Evolutionary conservation across 2,329 filamentous ascomycete genomes (phyloP).

Genomic region (Bipolaris sorokiniana): DNA sequence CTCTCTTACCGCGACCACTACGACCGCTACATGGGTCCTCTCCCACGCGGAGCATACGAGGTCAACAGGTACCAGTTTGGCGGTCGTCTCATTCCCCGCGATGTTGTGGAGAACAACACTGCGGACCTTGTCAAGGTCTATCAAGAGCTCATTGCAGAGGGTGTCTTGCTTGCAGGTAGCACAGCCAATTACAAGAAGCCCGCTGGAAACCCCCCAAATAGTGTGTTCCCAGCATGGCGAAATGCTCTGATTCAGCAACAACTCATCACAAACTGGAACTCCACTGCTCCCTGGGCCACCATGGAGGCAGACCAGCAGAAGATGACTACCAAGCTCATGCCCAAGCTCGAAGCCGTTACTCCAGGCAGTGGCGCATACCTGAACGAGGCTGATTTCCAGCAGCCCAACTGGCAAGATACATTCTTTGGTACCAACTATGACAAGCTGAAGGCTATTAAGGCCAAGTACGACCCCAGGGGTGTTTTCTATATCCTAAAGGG

Average conservation of each 20-base stretch:
- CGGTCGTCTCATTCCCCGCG: slow-evolving; percentile 27
- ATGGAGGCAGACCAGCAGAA: slow-evolving; percentile 17
- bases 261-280: slow-evolving; percentile 31
- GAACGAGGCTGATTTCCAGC: slow-evolving; percentile 38
- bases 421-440: slow-evolving; percentile 36
- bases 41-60: slow-evolving; percentile 29
- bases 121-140: slow-evolving; percentile 21
- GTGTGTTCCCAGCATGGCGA: slow-evolving; percentile 35
- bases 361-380: slow-evolving; percentile 36
- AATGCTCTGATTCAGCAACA: slow-evolving; percentile 26
- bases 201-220: slow-evolving; percentile 22
- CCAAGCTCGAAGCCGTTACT: slow-evolving; percentile 29
- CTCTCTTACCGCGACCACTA: slow-evolving; percentile 35
- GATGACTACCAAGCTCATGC: slow-evolving; percentile 34
- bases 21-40: slow-evolving; percentile 34
- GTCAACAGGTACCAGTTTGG: slow-evolving; percentile 30
- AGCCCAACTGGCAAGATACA: slow-evolving; percentile 30
- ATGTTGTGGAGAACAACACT: slow-evolving; percentile 25
- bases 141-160: slow-evolving; percentile 18
- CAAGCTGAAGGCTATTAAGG: slow-evolving; percentile 28
- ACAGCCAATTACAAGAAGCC: slow-evolving; percentile 25
- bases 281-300: slow-evolving; percentile 16
- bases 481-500: slow-evolving; percentile 28
- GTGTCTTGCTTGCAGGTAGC: slow-evolving; percentile 25
- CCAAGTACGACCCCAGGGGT: slow-evolving; percentile 28